A percentile compares a stretch with the other conserved stretches of the same genome.
Evolutionary conservation across 805 yeast species (phyloP).

Genomic region (Priceomyces fermenticarens): DNA sequence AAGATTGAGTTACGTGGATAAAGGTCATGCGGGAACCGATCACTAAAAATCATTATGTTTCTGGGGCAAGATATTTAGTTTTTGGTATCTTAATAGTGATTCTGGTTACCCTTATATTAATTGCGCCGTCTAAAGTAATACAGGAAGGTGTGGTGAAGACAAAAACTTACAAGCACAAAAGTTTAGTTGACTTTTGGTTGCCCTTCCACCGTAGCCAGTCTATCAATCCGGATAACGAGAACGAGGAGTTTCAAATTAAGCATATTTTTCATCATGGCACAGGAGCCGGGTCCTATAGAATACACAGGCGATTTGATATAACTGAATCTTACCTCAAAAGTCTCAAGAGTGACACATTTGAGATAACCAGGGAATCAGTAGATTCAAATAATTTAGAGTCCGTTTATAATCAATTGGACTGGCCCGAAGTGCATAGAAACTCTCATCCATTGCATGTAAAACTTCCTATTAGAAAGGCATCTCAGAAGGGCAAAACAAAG

Average conservation of each 20-base stretch:
- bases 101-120: no score
- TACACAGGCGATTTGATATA: constrained; percentile 51
- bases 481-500: constrained; percentile 14
- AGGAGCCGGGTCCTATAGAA: constrained; percentile 33
- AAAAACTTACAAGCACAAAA: no score
- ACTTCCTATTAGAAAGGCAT: constrained; percentile 24
- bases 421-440: constrained; percentile 31
- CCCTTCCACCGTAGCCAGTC: no score
- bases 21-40: no score
- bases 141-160: no score
- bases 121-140: no score
- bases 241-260: constrained; percentile 34
- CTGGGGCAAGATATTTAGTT: no score
- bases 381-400: constrained; percentile 14
- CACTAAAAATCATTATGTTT: no score
- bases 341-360: background rate
- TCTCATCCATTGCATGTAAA: constrained; percentile 39
- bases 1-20: no score
- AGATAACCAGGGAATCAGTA: background rate
- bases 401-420: constrained; percentile 24
- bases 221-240: background rate
- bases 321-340: constrained; percentile 30
- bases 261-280: constrained; percentile 65
- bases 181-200: no score
- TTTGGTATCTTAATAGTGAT: no score